Base-by-base conservation (phyloP, 768 basidiomycete genomes). In the Lactifluus pinguis region DNA sequence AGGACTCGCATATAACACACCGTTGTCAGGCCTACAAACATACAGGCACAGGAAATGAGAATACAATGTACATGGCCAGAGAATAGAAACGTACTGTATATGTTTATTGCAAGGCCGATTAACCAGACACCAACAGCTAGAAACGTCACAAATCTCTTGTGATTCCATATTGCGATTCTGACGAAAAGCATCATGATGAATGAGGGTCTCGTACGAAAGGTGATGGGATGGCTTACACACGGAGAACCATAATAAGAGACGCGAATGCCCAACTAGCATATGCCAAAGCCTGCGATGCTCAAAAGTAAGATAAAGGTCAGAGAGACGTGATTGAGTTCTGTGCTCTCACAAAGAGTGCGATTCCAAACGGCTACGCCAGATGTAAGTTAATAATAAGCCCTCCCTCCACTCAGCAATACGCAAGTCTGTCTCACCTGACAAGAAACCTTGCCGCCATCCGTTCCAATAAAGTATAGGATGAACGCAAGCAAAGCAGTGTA, bases 141-240 rank as follows among this genome's bases (percentile, higher is more conserved):
- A 3, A 51, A 5, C 10, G 41, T 51, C 14, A 44, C 21, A 15
- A 44, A 0, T 41, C 32, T 17, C 25, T 44, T 58, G 14, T 14
- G 32, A 25, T 44, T 34, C 57, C 57, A 58, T 58, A 58, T 51
- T 19, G 57, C 57, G 32, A 44, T 44, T 21, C 57, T 58, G 32
- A 50, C 21, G 30, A 4, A 21, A 49, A 36, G 44, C n/a, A 29
- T 32, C 17, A n/a, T 3, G 7, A 42, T 44, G 17, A 14, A 25
- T 58, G 19, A 51, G 49, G 41, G 21, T 44, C 30, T 13, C 17
- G 6, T 25, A 36, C 8, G 6, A 15, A 13, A 11, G 13, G 42
- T 44, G 13, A 6, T 7, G 45, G 15, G 30, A 42, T 19, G 9
- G 25, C 57, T 25, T 36, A 25, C 57, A 58, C 49, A 2, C 57